These are phyloP conservation scores for Fraxinus latifolia DNA, from an alignment of 305 asterid genomes.

Conservation along the genomic window DNA sequence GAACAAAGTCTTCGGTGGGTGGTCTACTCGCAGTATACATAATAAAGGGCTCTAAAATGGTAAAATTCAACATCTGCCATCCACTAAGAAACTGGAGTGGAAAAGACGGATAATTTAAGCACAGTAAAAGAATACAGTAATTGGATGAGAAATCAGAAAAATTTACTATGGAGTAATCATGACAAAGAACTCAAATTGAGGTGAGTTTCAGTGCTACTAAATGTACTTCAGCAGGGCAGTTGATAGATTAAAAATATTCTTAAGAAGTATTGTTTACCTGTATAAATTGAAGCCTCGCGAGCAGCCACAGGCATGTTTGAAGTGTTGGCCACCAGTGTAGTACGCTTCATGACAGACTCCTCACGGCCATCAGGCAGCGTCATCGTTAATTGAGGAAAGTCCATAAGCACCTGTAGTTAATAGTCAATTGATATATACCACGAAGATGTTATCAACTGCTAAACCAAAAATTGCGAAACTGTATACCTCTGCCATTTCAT, in stretches of 20 bases:
- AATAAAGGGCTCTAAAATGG: background rate
- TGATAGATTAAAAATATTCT: slow-evolving; percentile 4
- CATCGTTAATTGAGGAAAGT: slow-evolving; percentile 99
- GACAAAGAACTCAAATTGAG: background rate
- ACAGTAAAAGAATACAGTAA: background rate
- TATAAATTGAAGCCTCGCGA: slow-evolving; percentile 98
- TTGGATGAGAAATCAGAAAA: background rate
- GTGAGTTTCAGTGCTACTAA: background rate
- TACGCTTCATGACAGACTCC: slow-evolving; percentile 99
- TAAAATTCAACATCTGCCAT: background rate
- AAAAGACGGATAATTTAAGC: background rate
- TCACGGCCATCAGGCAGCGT: slow-evolving; percentile 98
- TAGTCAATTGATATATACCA: slow-evolving; percentile 25
- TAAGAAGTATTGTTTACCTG: slow-evolving; percentile 48
- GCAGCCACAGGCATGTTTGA: slow-evolving; percentile 99
- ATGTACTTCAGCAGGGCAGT: background rate
- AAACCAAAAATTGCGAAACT: slow-evolving; percentile 22
- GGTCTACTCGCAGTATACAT: background rate
- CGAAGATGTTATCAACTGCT: background rate
- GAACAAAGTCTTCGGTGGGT: background rate
- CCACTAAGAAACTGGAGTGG: background rate
- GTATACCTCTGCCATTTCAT: slow-evolving; percentile 98
- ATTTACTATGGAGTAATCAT: background rate
- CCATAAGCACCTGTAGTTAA: slow-evolving; percentile 83
- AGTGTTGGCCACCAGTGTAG: slow-evolving; percentile 97